phyloP scores from a whole-genome alignment of 495 filamentous ascomycete species.

The Oleoguttula mirabilis region DNA sequence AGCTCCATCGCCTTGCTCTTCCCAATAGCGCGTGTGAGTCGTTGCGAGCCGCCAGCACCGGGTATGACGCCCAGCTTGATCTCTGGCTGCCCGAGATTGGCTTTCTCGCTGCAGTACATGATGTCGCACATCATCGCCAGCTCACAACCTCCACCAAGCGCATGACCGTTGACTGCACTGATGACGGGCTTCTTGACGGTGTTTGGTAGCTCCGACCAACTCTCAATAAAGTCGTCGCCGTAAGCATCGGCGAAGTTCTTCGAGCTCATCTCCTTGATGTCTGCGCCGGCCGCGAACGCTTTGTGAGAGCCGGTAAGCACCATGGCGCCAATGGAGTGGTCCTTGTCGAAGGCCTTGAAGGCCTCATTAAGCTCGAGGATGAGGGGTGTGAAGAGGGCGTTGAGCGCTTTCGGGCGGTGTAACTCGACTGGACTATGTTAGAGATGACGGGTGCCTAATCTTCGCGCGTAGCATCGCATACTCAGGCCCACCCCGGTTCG shows the following conservation, averaged over 20 bases:
- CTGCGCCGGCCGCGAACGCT: conserved; percentile 92
- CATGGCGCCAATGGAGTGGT: conserved; percentile 59
- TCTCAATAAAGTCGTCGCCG: conserved; percentile 78
- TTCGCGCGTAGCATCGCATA: conserved; percentile 34
- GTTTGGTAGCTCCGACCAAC: conserved; percentile 75
- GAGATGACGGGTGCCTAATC: background rate
- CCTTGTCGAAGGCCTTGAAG: conserved; percentile 56
- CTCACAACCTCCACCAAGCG: conserved; percentile 90
- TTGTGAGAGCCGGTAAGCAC: conserved; percentile 76
- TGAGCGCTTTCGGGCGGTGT: conserved; percentile 87
- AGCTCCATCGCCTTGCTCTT: conserved; percentile 90
- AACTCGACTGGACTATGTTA: conserved; percentile 79
- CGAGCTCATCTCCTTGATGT: conserved; percentile 97
- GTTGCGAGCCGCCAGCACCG: conserved; percentile 81
- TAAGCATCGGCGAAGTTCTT: conserved; percentile 79
- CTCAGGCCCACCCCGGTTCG: conserved; percentile 82
- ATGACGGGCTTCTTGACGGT: conserved; percentile 82
- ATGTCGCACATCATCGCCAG: conserved; percentile 97
- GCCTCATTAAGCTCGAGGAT: conserved; percentile 82
- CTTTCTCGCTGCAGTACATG: conserved; percentile 69
- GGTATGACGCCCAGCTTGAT: conserved; percentile 89
- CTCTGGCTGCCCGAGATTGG: conserved; percentile 92
- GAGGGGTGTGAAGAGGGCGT: conserved; percentile 78
- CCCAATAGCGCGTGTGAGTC: conserved; percentile 76
- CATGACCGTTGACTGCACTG: conserved; percentile 86